phyloP scores from a whole-genome alignment of 352 stramenopile genomes.

The Pythium plurisporium region DNA sequence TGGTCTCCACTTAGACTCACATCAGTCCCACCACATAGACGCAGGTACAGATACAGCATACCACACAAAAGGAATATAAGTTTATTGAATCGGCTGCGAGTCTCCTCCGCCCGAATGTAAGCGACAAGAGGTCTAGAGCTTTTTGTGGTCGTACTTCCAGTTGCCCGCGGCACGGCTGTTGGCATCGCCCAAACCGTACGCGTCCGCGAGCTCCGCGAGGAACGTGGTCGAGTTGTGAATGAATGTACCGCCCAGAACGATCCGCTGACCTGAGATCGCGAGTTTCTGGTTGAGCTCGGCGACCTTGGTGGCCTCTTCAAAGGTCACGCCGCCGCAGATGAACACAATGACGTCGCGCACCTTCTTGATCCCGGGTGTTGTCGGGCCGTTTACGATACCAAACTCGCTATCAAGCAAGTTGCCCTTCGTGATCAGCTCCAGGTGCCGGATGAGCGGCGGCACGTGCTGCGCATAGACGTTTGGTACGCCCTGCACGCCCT shows the following conservation, averaged over 20 bases:
- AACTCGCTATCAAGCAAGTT: slow-evolving; percentile 76
- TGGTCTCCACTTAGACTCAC: slow-evolving; percentile 16
- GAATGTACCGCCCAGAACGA: slow-evolving; percentile 94
- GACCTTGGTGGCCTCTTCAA: slow-evolving; percentile 98
- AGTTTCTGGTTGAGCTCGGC: slow-evolving; percentile 94
- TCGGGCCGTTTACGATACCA: slow-evolving; percentile 97
- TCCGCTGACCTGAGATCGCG: slow-evolving; percentile 69
- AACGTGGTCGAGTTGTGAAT: slow-evolving; percentile 98
- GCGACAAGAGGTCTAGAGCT: no score
- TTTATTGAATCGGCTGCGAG: slow-evolving; percentile 2
- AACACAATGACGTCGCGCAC: slow-evolving; percentile 97
- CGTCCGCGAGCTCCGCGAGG: slow-evolving; percentile 88
- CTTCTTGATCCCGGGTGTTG: slow-evolving; percentile 93
- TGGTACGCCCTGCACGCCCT: slow-evolving; percentile 92
- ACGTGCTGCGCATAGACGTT: slow-evolving; percentile 99
- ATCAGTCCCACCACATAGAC: not conserved
- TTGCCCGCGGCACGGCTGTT: slow-evolving; percentile 7
- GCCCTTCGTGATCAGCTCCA: slow-evolving; percentile 83
- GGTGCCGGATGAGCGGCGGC: slow-evolving; percentile 92
- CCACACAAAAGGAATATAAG: slow-evolving; percentile 5
- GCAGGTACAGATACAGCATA: not conserved
- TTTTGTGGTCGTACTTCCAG: slow-evolving; percentile 67
- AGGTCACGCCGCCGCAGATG: slow-evolving; percentile 97
- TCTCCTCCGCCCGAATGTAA: no score
- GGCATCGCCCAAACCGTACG: slow-evolving; percentile 37